phyloP scores from a whole-genome alignment of 2,329 filamentous ascomycete species.

The Tricladium varicosporioides region DNA sequence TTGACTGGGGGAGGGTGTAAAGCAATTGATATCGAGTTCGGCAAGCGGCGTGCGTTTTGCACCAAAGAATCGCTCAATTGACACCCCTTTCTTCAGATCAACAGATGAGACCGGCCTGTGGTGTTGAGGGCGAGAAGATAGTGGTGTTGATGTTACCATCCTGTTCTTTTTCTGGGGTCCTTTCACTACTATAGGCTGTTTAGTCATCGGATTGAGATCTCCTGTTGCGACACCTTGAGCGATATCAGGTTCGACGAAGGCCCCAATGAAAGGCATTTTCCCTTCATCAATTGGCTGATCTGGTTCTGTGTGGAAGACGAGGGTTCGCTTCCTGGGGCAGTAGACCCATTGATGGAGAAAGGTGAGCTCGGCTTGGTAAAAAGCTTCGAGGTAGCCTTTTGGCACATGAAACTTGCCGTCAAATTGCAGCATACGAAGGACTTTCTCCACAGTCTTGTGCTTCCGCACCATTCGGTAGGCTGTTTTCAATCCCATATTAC shows the following conservation, averaged over 20 bases:
- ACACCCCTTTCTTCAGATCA: constrained; percentile 56
- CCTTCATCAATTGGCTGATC: constrained; percentile 61
- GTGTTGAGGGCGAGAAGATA: constrained; percentile 20
- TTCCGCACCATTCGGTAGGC: constrained; percentile 88
- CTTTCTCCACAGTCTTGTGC: constrained; percentile 80
- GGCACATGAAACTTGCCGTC: constrained; percentile 84
- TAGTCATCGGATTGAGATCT: constrained; percentile 87
- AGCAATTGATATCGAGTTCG: constrained; percentile 65
- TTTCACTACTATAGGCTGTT: constrained; percentile 48
- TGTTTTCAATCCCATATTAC: constrained; percentile 86
- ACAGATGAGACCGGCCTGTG: constrained; percentile 35
- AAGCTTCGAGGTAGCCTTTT: constrained; percentile 74
- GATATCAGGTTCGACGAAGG: constrained; percentile 63
- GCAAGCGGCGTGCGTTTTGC: constrained; percentile 60
- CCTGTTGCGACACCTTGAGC: constrained; percentile 76
- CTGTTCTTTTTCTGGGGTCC: constrained; percentile 29
- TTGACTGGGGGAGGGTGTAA: constrained; percentile 65
- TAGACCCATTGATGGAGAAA: constrained; percentile 95
- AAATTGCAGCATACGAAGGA: constrained; percentile 81
- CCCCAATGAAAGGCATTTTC: constrained; percentile 79
- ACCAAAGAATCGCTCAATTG: constrained; percentile 66
- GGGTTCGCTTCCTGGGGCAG: constrained; percentile 67
- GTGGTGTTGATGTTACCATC: constrained; percentile 19
- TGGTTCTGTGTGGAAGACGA: constrained; percentile 74
- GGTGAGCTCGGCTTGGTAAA: constrained; percentile 84